Evolutionary conservation across 164 flowering plant species (phyloP), one percentile per base, ranked within the genome.

Genomic region (Magnolia changhungtana): DNA sequence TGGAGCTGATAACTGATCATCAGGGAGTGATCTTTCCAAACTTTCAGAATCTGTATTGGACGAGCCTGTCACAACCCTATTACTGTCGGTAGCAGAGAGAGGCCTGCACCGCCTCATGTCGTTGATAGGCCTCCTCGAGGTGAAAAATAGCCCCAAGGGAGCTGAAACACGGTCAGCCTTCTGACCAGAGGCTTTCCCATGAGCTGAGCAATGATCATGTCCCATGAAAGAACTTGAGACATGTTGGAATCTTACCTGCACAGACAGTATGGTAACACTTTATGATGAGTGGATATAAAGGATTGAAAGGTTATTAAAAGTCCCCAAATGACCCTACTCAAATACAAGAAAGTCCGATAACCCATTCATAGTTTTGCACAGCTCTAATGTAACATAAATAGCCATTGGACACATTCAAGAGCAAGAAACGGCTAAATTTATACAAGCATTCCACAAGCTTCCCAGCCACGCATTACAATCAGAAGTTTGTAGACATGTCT

Each of bases 41-140:
- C 67, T 74, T 78, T 74, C 81, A 51, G 86, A 72, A 69, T 67
- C 81, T 50, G 80, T 75, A 14, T 79, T 79, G 27, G 51, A 76
- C 13, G 83, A 72, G 7, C 84, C 83, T 77, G 85, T 74, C 8
- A 83, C 80, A 58, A 85, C 45, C 45, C 68, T 83, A 79, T 86
- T 86, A 63, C 88, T 81, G 64, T 83, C 84, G 21, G 85, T 83
- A 61, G 87, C 86, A 31, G 78, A 82, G 75, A 78, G 72, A 75
- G 11, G 70, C 52, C 73, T 71, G 24, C 81, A 72, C 71, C 27
- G 76, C 75, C 76, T 82, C 74, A 77, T 83, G 31, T 73, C 66
- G 63, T 79, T 78, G 58, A 68, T 50, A 24, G 13, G 24, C 71
- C 76, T 79, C 77, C 80, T 80, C 27, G 83, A 80, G 51, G 81